These are phyloP conservation scores for Cyamopsis tetragonoloba DNA, from an alignment of 306 rosid species.

Conservation along the genomic window DNA sequence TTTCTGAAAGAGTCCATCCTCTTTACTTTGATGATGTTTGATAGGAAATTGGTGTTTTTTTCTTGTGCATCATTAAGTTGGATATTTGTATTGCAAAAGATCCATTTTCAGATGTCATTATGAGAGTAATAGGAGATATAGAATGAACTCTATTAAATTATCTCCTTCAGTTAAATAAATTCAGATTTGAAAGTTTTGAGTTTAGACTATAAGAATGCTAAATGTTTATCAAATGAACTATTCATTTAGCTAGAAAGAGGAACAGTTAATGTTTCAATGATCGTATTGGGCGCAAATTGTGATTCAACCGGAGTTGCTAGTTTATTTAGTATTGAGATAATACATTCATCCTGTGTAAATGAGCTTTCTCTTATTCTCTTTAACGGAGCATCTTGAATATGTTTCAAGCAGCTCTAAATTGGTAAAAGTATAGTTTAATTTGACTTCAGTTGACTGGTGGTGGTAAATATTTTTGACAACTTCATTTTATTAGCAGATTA, in stretches of 20 bases:
- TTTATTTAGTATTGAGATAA: not conserved
- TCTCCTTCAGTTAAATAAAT: not conserved
- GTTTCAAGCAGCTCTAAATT: not conserved
- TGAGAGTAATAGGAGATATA: not conserved
- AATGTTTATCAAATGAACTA: not conserved
- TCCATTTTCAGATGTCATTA: constrained; percentile 1
- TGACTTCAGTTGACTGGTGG: constrained; percentile 15
- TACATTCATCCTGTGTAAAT: constrained; percentile 1
- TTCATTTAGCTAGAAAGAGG: not conserved
- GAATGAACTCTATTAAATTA: not conserved
- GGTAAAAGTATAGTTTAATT: not conserved
- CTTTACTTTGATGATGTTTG: not conserved
- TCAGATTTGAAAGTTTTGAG: not conserved
- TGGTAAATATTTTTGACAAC: not conserved
- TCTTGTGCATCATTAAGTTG: not conserved
- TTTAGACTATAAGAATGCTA: not conserved
- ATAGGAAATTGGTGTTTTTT: not conserved
- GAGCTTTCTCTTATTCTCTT: not conserved
- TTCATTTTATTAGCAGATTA: not conserved
- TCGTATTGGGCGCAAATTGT: not conserved
- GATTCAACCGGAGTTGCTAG: not conserved
- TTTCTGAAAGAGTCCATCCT: not conserved
- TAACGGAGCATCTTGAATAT: not conserved
- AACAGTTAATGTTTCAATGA: not conserved
- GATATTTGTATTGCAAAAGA: not conserved